Evolutionary conservation across 495 filamentous ascomycete genomes (phyloP), one percentile per base, ranked within the genome.

Genomic region (Neurospora sp.): DNA sequence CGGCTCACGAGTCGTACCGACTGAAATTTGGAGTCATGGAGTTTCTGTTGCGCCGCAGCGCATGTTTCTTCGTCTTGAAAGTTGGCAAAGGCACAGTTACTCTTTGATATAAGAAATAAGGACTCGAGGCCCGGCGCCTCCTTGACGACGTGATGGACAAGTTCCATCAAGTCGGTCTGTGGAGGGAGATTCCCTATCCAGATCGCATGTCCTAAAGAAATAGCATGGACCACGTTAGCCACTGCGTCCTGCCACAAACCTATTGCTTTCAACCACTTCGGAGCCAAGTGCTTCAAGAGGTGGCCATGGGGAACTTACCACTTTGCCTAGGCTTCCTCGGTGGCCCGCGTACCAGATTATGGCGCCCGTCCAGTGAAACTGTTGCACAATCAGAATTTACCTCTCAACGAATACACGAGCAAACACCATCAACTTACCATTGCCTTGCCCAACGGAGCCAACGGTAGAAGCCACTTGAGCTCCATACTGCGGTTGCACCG

Each of bases 51-150:
- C 3, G 96, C 96, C 4, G 90, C 89, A 31, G 87, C 82, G 78
- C 93, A 97, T 22, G 91, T 88, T 14, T 82, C 83, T 74, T 97
- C 96, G 59, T 92, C 92, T 74, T 90, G 91, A 78, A 97, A 99
- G 78, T 99, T 99, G 77, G 97, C 93, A 85, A 99, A 99, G 0
- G 94, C 96, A 78, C 96, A 99, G 77, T 97, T 98, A 81, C 94
- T 98, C 80, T 97, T 98, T 5, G 96, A 96, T 38, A 99, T 99
- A 35, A 98, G 84, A 75, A 97, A 97, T 31, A 98, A 87, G 48
- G 94, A 97, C 80, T 97, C 92, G 42, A 99, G 88, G 27, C 94
- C 92, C 1, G 87, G 90, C 0, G 93, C 90, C 72, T 94, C 94
- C 73, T 87, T 89, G 37, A 93, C 97, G 71, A 98, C 97, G 78